These are phyloP conservation scores for Hordeum vulgare DNA, from an alignment of 176 grass and related monocot genomes.

Conservation along the genomic window MorexV3_pseudomolecules_assembly NC_058524.1:260924492-260924991, in stretches of 20 bases:
- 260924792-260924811: background rate
- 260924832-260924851: slow-evolving; percentile 92
- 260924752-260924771: background rate
- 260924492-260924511: background rate
- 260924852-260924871: slow-evolving; percentile 64
- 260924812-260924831: slow-evolving; percentile 76
- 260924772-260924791: background rate
- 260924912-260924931: background rate
- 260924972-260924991: background rate
- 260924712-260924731: slow-evolving; percentile 76
- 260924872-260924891: background rate
- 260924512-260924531: background rate
- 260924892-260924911: background rate
- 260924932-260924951: background rate
- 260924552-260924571: background rate
- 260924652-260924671: background rate
- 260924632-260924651: background rate
- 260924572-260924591: background rate
- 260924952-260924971: background rate
- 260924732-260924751: slow-evolving; percentile 84
- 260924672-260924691: slow-evolving; percentile 59
- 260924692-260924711: slow-evolving; percentile 61
- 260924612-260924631: background rate
- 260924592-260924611: background rate
- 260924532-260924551: background rate